A percentile compares a stretch with the other conserved stretches of the same genome.
phyloP scores from a whole-genome alignment of 2,329 filamentous ascomycete species.

The Pseudocercospora crystallina region DNA sequence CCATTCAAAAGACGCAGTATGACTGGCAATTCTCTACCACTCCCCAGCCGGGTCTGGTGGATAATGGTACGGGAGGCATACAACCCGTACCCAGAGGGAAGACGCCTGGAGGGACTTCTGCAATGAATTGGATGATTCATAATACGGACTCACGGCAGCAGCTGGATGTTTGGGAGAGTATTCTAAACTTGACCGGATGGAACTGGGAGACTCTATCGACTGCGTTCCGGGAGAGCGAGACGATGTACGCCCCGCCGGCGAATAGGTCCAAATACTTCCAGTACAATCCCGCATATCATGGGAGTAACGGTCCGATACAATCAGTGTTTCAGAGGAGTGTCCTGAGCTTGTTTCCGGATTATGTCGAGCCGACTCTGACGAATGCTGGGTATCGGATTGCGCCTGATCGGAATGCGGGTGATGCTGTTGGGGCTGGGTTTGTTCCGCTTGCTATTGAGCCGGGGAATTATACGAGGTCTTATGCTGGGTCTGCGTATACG shows the following conservation, averaged over 20 bases:
- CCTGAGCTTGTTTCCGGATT: not conserved
- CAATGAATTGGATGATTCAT: slow-evolving; percentile 10
- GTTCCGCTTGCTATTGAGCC: not conserved
- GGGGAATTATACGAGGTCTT: slow-evolving; percentile 10
- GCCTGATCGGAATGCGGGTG: not conserved
- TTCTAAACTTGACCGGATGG: slow-evolving; percentile 38
- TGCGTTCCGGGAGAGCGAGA: slow-evolving; percentile 15
- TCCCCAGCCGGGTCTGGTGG: not conserved
- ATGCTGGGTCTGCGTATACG: slow-evolving; percentile 29
- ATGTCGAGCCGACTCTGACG: slow-evolving; percentile 21
- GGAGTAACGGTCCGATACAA: slow-evolving; percentile 6
- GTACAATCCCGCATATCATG: slow-evolving; percentile 3
- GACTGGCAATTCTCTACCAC: slow-evolving; percentile 15
- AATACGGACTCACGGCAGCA: not conserved
- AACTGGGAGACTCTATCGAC: slow-evolving; percentile 35
- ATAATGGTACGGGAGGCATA: not conserved
- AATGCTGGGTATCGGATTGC: slow-evolving; percentile 25
- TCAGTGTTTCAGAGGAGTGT: slow-evolving; percentile 8
- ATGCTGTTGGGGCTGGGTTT: not conserved
- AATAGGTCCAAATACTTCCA: slow-evolving; percentile 3
- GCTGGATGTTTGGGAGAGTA: slow-evolving; percentile 16
- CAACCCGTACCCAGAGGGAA: slow-evolving; percentile 5
- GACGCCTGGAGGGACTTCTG: slow-evolving; percentile 1
- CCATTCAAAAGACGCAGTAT: slow-evolving; percentile 11
- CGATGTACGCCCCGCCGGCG: slow-evolving; percentile 7